Percentiles rank a stretch among this genome's conserved stretches.
Conservation (phyloP, 805 yeast species). For the Gaillardinia entomophila region DNA sequence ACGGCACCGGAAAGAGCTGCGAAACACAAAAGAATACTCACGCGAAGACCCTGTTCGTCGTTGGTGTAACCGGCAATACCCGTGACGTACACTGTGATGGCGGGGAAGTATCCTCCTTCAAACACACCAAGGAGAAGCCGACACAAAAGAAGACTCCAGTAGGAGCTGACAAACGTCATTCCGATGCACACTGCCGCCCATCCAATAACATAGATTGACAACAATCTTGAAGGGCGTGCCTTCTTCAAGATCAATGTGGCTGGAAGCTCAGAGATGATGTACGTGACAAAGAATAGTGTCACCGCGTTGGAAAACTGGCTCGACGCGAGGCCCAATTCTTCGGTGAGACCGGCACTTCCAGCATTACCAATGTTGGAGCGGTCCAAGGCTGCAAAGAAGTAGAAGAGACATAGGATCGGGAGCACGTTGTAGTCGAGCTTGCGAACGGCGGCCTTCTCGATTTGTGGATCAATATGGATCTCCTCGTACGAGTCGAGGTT, state of each 20-base stretch:
- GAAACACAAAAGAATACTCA: constrained; percentile 39
- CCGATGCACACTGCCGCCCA: constrained; percentile 39
- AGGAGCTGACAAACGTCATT: constrained; percentile 36
- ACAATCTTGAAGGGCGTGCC: constrained; percentile 23
- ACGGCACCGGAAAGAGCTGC: constrained; percentile 52
- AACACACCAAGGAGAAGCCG: constrained; percentile 47
- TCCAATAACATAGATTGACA: constrained; percentile 24
- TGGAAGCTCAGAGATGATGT: constrained; percentile 36
- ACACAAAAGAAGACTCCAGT: constrained; percentile 38
- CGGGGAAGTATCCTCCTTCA: constrained; percentile 49
- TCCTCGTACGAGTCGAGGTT: too few relatives aligned
- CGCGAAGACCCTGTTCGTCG: constrained; percentile 12
- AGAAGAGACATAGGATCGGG: constrained; percentile 38
- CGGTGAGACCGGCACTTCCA: constrained; percentile 44
- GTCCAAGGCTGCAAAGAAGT: constrained; percentile 45
- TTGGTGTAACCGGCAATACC: constrained; percentile 11
- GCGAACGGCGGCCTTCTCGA: constrained; percentile 24
- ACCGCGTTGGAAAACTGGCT: constrained; percentile 39
- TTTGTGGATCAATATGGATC: constrained; percentile 10
- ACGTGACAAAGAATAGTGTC: constrained; percentile 43
- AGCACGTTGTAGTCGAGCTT: constrained; percentile 40
- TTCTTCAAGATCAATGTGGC: constrained; percentile 29
- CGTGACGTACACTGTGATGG: constrained; percentile 41
- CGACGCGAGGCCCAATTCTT: constrained; percentile 31
- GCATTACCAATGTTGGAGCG: constrained; percentile 59